phyloP scores from a whole-genome alignment of 2,329 filamentous ascomycete genomes.

The Hymenoscyphus fructigenus region DNA sequence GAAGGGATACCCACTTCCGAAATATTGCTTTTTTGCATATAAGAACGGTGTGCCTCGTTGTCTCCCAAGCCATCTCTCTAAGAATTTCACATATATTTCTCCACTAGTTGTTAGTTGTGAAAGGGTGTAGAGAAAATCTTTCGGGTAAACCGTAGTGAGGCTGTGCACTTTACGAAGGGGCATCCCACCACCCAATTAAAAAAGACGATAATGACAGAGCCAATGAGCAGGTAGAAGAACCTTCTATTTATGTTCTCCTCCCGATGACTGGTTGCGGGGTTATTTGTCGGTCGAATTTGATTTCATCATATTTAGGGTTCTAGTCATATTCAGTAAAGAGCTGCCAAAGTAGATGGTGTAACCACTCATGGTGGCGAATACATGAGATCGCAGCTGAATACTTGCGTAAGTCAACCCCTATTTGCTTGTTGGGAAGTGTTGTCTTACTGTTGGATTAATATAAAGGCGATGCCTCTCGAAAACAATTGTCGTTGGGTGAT shows the following conservation, averaged over 20 bases:
- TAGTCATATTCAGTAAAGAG: neutral
- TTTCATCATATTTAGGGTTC: neutral
- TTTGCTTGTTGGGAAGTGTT: neutral
- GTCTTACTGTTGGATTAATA: neutral
- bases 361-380: neutral
- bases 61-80: too few relatives aligned
- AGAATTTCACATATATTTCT: neutral
- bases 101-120: neutral
- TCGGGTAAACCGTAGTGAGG: slow-evolving; percentile 1
- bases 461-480: neutral
- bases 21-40: neutral
- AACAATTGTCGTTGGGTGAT: neutral
- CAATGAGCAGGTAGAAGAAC: neutral
- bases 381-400: neutral
- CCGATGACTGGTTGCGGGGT: neutral
- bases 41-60: neutral
- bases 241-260: neutral
- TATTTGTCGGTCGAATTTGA: neutral
- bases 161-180: neutral
- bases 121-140: neutral
- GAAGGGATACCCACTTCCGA: neutral
- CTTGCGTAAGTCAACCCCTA: neutral
- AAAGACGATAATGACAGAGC: neutral
- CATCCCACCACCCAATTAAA: neutral
- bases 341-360: neutral